A percentile compares a stretch with the other conserved stretches of the same genome.
These are phyloP conservation scores for Lodderomyces theae DNA, from an alignment of 1,139 yeast species.

Conservation along the genomic window DNA sequence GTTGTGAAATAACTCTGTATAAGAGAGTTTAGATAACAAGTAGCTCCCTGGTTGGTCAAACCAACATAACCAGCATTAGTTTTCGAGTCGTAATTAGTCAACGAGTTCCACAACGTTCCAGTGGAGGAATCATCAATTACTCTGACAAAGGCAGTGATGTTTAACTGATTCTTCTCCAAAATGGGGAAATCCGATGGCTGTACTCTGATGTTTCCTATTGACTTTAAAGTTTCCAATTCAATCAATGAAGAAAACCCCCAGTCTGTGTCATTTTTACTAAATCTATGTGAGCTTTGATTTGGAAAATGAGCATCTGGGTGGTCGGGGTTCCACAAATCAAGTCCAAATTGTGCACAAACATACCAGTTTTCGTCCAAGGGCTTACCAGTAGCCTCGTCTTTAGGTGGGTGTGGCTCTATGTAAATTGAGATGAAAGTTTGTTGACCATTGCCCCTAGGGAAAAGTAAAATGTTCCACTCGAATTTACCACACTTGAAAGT, in stretches of 20 bases:
- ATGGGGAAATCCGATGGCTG: constrained; percentile 24
- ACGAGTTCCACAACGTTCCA: constrained; percentile 91
- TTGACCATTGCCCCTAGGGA: constrained; percentile 69
- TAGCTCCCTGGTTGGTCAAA: constrained; percentile 93
- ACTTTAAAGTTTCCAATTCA: constrained; percentile 51
- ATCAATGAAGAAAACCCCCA: constrained; percentile 92
- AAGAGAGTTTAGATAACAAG: constrained; percentile 90
- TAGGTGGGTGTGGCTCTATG: constrained; percentile 56
- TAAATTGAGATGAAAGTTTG: constrained; percentile 55
- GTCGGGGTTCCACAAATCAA: constrained; percentile 80
- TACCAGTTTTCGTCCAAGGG: constrained; percentile 58
- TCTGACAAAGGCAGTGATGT: constrained; percentile 74
- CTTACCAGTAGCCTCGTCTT: constrained; percentile 27
- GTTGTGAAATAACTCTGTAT: constrained; percentile 90
- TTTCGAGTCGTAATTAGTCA: constrained; percentile 82
- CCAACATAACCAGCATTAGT: constrained; percentile 89
- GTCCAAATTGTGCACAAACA: constrained; percentile 86
- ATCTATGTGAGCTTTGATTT: constrained; percentile 79
- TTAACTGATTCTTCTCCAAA: constrained; percentile 56
- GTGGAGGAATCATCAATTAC: constrained; percentile 83
- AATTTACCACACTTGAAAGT: constrained; percentile 63
- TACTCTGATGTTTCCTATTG: constrained; percentile 14
- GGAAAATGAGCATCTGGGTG: constrained; percentile 59
- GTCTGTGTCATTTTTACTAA: constrained; percentile 72
- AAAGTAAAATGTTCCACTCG: constrained; percentile 72